Evolutionary conservation across 2,329 filamentous ascomycete genomes (phyloP).

Genomic region (Fusarium praegraminearum): DNA sequence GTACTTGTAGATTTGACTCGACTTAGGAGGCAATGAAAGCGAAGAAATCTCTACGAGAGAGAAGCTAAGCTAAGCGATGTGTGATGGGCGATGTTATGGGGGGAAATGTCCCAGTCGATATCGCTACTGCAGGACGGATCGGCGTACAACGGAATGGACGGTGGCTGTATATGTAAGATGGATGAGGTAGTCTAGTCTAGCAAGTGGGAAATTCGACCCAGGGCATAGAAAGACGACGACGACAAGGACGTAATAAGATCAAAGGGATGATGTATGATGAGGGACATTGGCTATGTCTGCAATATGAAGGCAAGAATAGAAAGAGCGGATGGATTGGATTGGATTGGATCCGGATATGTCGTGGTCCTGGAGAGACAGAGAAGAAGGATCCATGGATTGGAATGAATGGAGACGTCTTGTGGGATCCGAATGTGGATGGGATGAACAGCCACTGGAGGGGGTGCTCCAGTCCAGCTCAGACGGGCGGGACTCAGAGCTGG

Average conservation of each 20-base stretch:
- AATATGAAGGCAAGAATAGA: conserved; percentile 27
- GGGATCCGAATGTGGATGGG: conserved; percentile 44
- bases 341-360: conserved; percentile 39
- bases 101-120: conserved; percentile 26
- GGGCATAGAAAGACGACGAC: conserved; percentile 8
- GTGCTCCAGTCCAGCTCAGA: conserved; percentile 15
- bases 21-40: conserved; percentile 30
- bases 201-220: conserved; percentile 17
- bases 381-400: conserved; percentile 32
- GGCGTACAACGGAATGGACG: conserved; percentile 27
- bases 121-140: conserved; percentile 20
- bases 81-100: conserved; percentile 26
- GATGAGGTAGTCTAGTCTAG: conserved; percentile 5
- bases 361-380: conserved; percentile 36
- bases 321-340: conserved; percentile 36
- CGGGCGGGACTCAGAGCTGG: conserved; percentile 10
- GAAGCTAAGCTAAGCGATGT: conserved; percentile 31
- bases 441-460: conserved; percentile 38
- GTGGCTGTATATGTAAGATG: conserved; percentile 17
- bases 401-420: conserved; percentile 42
- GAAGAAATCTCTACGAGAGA: conserved; percentile 25
- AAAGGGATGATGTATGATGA: conserved; percentile 20
- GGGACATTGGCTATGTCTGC: conserved; percentile 2
- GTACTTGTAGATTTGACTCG: conserved; percentile 17
- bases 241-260: conserved; percentile 11